Conservation (phyloP, 192 early-diverging fungal species). For the Backusella circina region DNA sequence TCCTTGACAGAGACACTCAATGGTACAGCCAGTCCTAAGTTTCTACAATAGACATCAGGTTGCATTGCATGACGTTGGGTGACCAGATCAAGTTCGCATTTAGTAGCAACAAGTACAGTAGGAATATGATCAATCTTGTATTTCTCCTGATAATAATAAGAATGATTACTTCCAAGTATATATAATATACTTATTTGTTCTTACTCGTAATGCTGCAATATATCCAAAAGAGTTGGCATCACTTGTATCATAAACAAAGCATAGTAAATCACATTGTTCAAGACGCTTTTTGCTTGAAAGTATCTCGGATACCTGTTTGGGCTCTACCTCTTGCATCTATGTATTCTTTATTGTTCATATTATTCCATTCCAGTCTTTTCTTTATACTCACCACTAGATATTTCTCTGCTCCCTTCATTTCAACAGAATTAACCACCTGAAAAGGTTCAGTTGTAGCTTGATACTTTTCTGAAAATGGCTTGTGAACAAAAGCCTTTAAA, state of each 20-base stretch:
- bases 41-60: conserved; percentile 93
- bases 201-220: conserved; percentile 76
- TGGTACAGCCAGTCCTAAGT: conserved; percentile 82
- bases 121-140: conserved; percentile 85
- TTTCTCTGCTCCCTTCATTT: conserved; percentile 91
- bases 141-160: conserved; percentile 50
- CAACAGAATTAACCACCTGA: conserved; percentile 91
- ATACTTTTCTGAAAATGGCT: conserved; percentile 75
- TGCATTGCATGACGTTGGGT: conserved; percentile 71
- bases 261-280: conserved; percentile 87
- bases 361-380: not conserved
- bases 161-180: no score
- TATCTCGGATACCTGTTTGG: conserved; percentile 82
- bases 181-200: not conserved
- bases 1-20: conserved; percentile 87
- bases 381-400: conserved; percentile 79
- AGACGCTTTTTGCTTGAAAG: conserved; percentile 84
- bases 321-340: conserved; percentile 87
- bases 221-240: conserved; percentile 94
- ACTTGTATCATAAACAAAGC: conserved; percentile 94
- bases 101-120: conserved; percentile 91
- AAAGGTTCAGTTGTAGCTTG: conserved; percentile 71
- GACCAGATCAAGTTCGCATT: conserved; percentile 90
- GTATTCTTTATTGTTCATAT: conserved; percentile 27
- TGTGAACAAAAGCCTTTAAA: conserved; percentile 82